Evolutionary conservation across 2,329 filamentous ascomycete species (phyloP).

Genomic region (Cercospora sojina): DNA sequence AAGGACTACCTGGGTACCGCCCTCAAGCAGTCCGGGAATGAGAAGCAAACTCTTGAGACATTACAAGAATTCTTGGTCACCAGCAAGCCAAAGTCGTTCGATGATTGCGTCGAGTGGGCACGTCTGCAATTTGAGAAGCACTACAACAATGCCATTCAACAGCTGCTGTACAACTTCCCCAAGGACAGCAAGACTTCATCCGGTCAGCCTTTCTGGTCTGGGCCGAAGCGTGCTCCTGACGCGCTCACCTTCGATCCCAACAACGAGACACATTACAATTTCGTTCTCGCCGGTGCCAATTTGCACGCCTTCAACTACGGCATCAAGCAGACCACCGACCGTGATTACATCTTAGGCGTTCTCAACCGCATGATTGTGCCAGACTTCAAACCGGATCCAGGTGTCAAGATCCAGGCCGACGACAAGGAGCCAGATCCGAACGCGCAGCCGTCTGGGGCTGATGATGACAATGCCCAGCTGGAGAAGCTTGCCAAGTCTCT

Average conservation of each 20-base stretch:
- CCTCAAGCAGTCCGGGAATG: slow-evolving; percentile 88
- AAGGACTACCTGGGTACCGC: slow-evolving; percentile 85
- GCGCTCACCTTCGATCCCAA: slow-evolving; percentile 82
- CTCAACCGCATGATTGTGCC: slow-evolving; percentile 92
- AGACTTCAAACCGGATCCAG: slow-evolving; percentile 85
- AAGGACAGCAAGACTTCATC: slow-evolving; percentile 86
- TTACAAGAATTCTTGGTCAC: slow-evolving; percentile 87
- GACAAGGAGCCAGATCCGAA: slow-evolving; percentile 95
- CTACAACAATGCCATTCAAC: slow-evolving; percentile 94
- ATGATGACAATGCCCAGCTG: slow-evolving; percentile 73
- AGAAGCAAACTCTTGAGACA: slow-evolving; percentile 89
- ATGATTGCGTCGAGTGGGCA: slow-evolving; percentile 96
- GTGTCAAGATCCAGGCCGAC: slow-evolving; percentile 94
- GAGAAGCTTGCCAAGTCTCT: slow-evolving; percentile 69
- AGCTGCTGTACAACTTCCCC: slow-evolving; percentile 94
- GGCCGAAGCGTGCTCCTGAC: slow-evolving; percentile 93
- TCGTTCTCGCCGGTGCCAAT: slow-evolving; percentile 84
- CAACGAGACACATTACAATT: slow-evolving; percentile 83
- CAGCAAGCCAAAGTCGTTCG: slow-evolving; percentile 86
- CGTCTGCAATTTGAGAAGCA: slow-evolving; percentile 92
- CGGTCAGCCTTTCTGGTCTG: slow-evolving; percentile 95
- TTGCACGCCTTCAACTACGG: slow-evolving; percentile 97
- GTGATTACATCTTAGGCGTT: slow-evolving; percentile 72
- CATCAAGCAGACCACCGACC: slow-evolving; percentile 69
- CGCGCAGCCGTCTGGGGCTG: slow-evolving; percentile 48